Percentiles rank a stretch among this genome's conserved stretches.
These are phyloP conservation scores for Sclerotiophoma versabilis DNA, from an alignment of 2,329 filamentous ascomycete genomes.

Conservation along the genomic window DNA sequence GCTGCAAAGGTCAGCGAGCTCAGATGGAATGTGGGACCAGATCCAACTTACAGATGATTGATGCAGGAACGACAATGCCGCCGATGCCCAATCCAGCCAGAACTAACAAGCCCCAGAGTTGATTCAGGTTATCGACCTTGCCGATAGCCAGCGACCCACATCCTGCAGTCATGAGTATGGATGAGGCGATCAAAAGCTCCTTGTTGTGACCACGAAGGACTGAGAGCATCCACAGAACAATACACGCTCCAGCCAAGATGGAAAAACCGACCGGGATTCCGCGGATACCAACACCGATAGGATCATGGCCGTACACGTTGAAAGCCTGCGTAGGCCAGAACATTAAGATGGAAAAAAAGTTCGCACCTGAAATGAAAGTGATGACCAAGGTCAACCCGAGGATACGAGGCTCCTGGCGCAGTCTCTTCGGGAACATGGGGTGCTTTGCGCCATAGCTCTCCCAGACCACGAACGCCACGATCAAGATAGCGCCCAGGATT, in stretches of 20 bases:
- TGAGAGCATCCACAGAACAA: constrained; percentile 65
- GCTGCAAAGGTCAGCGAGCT: constrained; percentile 42
- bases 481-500: constrained; percentile 56
- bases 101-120: constrained; percentile 64
- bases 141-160: constrained; percentile 63
- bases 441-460: constrained; percentile 43
- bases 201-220: constrained; percentile 66
- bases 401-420: constrained; percentile 37
- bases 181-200: constrained; percentile 65
- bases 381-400: constrained; percentile 39
- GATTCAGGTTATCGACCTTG: constrained; percentile 59
- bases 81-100: constrained; percentile 71
- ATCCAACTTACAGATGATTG: constrained; percentile 59
- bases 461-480: constrained; percentile 60
- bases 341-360: constrained; percentile 44
- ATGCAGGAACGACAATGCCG: constrained; percentile 71
- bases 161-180: constrained; percentile 71
- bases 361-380: constrained; percentile 43
- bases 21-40: no score
- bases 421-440: constrained; percentile 54
- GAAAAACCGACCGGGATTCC: constrained; percentile 69
- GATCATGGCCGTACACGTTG: constrained; percentile 60
- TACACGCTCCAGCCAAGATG: constrained; percentile 67
- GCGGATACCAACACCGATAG: constrained; percentile 68
- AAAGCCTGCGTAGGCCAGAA: constrained; percentile 45